Conservation (phyloP, 768 basidiomycete species). For the Pleurotus eryngii region DNA sequence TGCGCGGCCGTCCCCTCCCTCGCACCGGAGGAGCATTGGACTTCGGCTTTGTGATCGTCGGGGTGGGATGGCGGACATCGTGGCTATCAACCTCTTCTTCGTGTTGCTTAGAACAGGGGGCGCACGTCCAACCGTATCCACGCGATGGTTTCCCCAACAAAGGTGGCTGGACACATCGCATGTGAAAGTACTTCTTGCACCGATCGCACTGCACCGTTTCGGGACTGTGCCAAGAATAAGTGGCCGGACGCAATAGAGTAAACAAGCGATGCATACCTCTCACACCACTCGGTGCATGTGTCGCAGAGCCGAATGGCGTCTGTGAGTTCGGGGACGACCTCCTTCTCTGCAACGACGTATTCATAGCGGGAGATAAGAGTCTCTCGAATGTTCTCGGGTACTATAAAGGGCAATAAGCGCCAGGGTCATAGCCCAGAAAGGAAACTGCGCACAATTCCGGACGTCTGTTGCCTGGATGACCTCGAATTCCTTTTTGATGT, state of each 20-base stretch:
- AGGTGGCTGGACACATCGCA: slow-evolving; percentile 91
- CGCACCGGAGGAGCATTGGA: slow-evolving; percentile 71
- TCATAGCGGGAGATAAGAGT: slow-evolving; percentile 82
- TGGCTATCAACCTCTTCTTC: slow-evolving; percentile 83
- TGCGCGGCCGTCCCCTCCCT: slow-evolving; percentile 74
- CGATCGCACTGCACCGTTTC: slow-evolving; percentile 88
- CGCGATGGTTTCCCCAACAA: slow-evolving; percentile 87
- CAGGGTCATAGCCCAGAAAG: slow-evolving; percentile 6
- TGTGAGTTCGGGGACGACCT: slow-evolving; percentile 86
- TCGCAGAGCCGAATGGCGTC: slow-evolving; percentile 83
- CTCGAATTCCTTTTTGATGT: slow-evolving; percentile 97
- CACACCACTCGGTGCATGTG: slow-evolving; percentile 85
- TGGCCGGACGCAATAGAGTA: slow-evolving; percentile 13
- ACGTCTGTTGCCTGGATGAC: slow-evolving; percentile 85
- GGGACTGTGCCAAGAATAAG: slow-evolving; percentile 39
- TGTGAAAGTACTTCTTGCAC: slow-evolving; percentile 94
- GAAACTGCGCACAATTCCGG: slow-evolving; percentile 71
- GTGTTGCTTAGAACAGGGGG: slow-evolving; percentile 84
- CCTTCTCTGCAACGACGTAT: slow-evolving; percentile 93
- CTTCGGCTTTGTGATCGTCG: slow-evolving; percentile 44
- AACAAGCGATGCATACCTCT: slow-evolving; percentile 54
- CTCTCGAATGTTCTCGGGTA: slow-evolving; percentile 78
- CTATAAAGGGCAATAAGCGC: slow-evolving; percentile 31
- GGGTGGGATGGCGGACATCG: slow-evolving; percentile 62
- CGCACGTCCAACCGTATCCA: slow-evolving; percentile 97